These are phyloP conservation scores for Leccinum angustisporum DNA, from an alignment of 1,284 basidiomycete species.

Conservation along the genomic window DNA sequence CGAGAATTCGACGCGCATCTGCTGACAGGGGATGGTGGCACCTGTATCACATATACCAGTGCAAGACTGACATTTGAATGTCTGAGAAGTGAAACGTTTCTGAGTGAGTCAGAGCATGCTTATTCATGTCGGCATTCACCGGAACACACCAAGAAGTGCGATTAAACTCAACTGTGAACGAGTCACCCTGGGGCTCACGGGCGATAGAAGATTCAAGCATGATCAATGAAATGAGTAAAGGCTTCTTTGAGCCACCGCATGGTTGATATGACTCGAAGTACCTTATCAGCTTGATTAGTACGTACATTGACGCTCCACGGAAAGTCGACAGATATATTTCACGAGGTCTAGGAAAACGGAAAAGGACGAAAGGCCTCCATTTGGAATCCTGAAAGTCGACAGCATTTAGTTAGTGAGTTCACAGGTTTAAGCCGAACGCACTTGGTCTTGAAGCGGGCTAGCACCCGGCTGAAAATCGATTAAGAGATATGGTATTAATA, in stretches of 20 bases:
- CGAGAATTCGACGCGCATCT: constrained; percentile 3
- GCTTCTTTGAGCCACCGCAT: constrained; percentile 19
- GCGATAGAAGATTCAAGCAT: not conserved
- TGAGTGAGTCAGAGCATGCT: constrained; percentile 5
- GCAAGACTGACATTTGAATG: not conserved
- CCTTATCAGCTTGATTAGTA: constrained; percentile 17
- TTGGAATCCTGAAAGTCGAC: constrained; percentile 9
- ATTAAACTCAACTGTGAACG: constrained; percentile 22
- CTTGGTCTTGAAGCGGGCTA: constrained; percentile 3
- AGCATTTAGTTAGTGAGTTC: constrained; percentile 1
- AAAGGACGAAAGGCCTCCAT: constrained; percentile 2
- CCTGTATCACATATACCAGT: constrained; percentile 2
- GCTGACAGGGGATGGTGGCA: not conserved
- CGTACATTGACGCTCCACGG: not conserved
- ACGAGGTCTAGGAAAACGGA: not conserved
- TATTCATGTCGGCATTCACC: constrained; percentile 9
- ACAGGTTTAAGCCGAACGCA: constrained; percentile 2
- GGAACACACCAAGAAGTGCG: not conserved
- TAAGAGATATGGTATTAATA: constrained; percentile 1
- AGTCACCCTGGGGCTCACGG: constrained; percentile 9
- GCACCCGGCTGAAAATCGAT: not conserved
- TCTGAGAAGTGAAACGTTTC: not conserved
- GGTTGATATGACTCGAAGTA: constrained; percentile 16
- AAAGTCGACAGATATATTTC: not conserved
- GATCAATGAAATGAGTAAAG: constrained; percentile 11